Evolutionary conservation across 1,139 yeast species (phyloP).

Genomic region (Wickerhamiella pararugosa): DNA sequence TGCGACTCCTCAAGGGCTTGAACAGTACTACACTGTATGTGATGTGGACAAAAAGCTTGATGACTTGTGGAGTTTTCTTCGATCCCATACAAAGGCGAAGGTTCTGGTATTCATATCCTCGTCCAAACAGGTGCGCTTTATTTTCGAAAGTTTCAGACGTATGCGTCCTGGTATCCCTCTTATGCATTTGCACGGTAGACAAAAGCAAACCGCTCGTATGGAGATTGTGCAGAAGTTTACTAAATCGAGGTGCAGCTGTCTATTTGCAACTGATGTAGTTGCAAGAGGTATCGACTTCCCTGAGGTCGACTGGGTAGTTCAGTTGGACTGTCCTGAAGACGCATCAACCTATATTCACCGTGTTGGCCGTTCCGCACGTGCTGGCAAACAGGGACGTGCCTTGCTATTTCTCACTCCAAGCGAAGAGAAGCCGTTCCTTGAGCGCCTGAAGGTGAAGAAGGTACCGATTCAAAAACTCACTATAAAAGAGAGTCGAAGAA

Average conservation of each 20-base stretch:
- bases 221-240: slow-evolving; percentile 81
- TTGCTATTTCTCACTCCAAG: slow-evolving; percentile 67
- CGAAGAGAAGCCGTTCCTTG: slow-evolving; percentile 58
- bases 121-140: slow-evolving; percentile 88
- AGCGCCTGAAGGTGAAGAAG: slow-evolving; percentile 43
- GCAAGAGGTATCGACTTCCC: slow-evolving; percentile 98
- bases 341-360: slow-evolving; percentile 89
- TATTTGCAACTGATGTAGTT: slow-evolving; percentile 92
- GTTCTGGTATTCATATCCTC: slow-evolving; percentile 82
- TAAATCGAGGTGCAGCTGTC: slow-evolving; percentile 71
- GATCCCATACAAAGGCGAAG: slow-evolving; percentile 73
- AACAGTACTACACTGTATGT: slow-evolving; percentile 64
- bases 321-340: slow-evolving; percentile 93
- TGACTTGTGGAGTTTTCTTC: slow-evolving; percentile 75
- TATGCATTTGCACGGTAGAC: slow-evolving; percentile 86
- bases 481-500: slow-evolving; percentile 62
- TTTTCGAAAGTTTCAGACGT: slow-evolving; percentile 79
- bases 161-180: slow-evolving; percentile 93
- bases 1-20: slow-evolving; percentile 68
- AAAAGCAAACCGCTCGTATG: slow-evolving; percentile 82
- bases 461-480: slow-evolving; percentile 61
- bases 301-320: slow-evolving; percentile 93
- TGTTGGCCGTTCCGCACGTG: slow-evolving; percentile 93
- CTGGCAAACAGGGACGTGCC: slow-evolving; percentile 80
- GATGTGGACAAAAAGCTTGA: slow-evolving; percentile 72